Conservation (phyloP, 495 filamentous ascomycete species). For the Friedmanniomyces endolithicus region DNA sequence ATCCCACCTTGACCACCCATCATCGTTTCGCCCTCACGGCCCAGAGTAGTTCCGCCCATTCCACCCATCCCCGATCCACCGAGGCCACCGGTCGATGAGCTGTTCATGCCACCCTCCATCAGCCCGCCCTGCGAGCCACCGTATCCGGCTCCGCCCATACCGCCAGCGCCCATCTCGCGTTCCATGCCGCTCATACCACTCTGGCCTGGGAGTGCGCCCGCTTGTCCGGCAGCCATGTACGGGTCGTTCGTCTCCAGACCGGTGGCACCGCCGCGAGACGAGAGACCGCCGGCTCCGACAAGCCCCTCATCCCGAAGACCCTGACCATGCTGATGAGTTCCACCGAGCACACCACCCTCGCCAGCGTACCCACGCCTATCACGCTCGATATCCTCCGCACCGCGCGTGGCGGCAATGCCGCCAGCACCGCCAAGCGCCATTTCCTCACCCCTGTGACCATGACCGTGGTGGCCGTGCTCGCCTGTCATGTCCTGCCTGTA, state of each 20-base stretch:
- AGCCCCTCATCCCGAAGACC: no score
- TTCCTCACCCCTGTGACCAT: background rate
- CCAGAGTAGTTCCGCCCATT: background rate
- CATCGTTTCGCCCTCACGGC: background rate
- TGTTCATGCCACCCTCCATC: background rate
- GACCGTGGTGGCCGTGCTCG: background rate
- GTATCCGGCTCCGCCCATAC: background rate
- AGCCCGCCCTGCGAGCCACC: background rate
- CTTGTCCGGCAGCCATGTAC: background rate
- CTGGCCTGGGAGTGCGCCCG: background rate
- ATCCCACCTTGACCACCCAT: background rate
- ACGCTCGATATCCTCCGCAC: background rate
- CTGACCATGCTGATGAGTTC: no score
- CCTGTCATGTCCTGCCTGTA: background rate
- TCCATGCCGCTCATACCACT: conserved; percentile 1
- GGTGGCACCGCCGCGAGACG: background rate
- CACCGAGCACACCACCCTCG: no score
- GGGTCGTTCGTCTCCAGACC: background rate
- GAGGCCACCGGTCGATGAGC: background rate
- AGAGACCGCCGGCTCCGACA: no score
- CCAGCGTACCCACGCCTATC: background rate
- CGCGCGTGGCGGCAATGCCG: background rate
- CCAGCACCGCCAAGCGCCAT: background rate
- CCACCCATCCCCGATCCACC: background rate
- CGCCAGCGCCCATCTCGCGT: background rate